A percentile compares a stretch with the other conserved stretches of the same genome.
Conservation (phyloP, 2,329 filamentous ascomycete genomes). For the Fusarium zealandicum region DNA sequence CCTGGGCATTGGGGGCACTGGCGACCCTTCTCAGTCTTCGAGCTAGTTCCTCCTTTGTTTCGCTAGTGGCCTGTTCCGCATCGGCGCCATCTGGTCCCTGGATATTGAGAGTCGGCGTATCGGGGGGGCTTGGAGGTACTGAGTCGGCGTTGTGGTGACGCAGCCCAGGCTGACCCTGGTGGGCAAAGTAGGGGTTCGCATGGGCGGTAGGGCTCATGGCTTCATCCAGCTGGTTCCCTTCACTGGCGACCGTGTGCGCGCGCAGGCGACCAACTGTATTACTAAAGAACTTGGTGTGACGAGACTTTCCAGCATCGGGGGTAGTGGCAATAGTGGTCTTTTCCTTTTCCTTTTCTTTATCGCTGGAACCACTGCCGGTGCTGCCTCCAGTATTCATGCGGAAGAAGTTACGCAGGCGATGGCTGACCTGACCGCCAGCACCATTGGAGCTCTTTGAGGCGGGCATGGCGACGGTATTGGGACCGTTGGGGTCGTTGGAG, state of each 20-base stretch:
- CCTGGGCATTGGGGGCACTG: conserved; percentile 96
- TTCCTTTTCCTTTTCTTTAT: conserved; percentile 51
- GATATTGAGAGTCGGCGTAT: conserved; percentile 81
- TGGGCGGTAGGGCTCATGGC: conserved; percentile 88
- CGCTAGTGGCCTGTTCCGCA: conserved; percentile 72
- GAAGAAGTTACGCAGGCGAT: conserved; percentile 75
- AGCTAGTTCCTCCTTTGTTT: conserved; percentile 92
- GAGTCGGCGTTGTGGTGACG: conserved; percentile 95
- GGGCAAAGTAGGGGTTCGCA: conserved; percentile 96
- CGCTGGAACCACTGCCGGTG: conserved; percentile 48
- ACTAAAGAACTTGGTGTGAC: conserved; percentile 88
- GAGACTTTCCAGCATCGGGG: conserved; percentile 57
- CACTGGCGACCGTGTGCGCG: conserved; percentile 89
- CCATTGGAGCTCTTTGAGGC: conserved; percentile 61
- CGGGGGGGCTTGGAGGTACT: conserved; percentile 89
- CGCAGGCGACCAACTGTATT: conserved; percentile 85
- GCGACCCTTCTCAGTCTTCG: conserved; percentile 92
- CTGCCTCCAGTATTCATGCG: conserved; percentile 63
- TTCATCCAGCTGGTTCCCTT: conserved; percentile 90
- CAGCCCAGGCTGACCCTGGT: conserved; percentile 91
- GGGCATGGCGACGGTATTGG: conserved; percentile 52
- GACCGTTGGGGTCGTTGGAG: conserved; percentile 13
- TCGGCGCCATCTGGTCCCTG: conserved; percentile 71
- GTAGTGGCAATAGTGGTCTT: conserved; percentile 23
- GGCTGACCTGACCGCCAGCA: conserved; percentile 66